Conservation (phyloP, 2,329 filamentous ascomycete genomes). For the Alternaria sp. region DNA sequence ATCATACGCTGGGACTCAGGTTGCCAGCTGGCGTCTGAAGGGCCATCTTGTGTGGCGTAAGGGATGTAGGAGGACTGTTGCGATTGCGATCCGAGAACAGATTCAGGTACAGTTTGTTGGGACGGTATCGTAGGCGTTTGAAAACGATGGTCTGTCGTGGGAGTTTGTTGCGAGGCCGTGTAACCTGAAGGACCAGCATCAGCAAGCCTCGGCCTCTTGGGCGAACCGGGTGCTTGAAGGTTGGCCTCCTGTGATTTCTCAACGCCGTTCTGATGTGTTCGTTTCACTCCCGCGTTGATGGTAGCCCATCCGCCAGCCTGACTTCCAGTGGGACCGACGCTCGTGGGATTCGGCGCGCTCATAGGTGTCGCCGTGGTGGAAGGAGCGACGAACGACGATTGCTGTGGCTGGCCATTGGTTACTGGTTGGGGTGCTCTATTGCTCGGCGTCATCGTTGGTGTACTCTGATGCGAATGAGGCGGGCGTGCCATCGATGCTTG, state of each 20-base stretch:
- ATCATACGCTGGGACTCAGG: constrained; percentile 37
- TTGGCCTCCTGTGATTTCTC: constrained; percentile 35
- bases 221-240: constrained; percentile 45
- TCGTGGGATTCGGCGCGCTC: constrained; percentile 14
- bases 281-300: constrained; percentile 52
- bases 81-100: constrained; percentile 31
- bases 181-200: constrained; percentile 43
- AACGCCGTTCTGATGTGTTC: constrained; percentile 44
- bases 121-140: constrained; percentile 31
- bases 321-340: constrained; percentile 19
- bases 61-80: constrained; percentile 30
- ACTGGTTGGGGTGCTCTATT: background rate
- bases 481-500: background rate
- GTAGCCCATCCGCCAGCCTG: constrained; percentile 51
- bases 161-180: constrained; percentile 14
- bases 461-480: background rate
- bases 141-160: constrained; percentile 17
- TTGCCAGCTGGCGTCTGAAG: constrained; percentile 42
- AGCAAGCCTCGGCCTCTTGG: constrained; percentile 54
- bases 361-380: constrained; percentile 20
- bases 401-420: constrained; percentile 4
- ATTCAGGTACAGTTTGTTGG: constrained; percentile 39
- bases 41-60: constrained; percentile 37
- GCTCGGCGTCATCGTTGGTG: background rate
- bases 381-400: constrained; percentile 3